Evolutionary conservation across 2,329 filamentous ascomycete species (phyloP).

Genomic region (Penicillium hesseltinei): DNA sequence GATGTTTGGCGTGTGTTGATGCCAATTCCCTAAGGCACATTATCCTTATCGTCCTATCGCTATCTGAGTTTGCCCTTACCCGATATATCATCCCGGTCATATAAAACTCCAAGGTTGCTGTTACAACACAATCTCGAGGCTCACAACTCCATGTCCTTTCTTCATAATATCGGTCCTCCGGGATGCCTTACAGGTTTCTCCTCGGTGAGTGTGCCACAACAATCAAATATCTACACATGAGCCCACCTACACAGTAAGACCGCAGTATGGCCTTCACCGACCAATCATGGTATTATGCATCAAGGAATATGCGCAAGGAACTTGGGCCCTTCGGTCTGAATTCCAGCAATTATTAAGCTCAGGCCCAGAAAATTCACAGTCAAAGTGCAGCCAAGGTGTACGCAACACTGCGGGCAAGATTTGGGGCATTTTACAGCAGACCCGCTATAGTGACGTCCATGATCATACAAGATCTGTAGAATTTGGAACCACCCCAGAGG

Average conservation of each 20-base stretch:
- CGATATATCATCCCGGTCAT: background rate
- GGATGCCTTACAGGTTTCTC: background rate
- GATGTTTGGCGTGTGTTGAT: slow-evolving; percentile 4
- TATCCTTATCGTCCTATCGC: slow-evolving; percentile 5
- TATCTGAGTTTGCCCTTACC: background rate
- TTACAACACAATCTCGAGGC: background rate
- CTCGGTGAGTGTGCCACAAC: too few species aligned
- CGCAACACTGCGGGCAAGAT: background rate
- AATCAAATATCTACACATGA: background rate
- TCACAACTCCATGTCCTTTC: background rate
- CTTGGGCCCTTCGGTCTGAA: background rate
- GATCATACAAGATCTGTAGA: background rate
- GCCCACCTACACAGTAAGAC: background rate
- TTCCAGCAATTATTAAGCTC: background rate
- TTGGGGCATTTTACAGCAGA: background rate
- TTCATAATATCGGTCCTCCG: too few species aligned
- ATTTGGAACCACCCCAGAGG: background rate
- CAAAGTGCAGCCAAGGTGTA: background rate
- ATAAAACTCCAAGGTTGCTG: background rate
- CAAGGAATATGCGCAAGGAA: background rate
- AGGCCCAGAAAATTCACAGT: background rate
- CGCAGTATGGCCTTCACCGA: background rate
- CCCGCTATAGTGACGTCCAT: slow-evolving; percentile 10
- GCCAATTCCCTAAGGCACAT: background rate
- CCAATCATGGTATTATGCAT: background rate